Base-by-base conservation (phyloP, 106 monocot species). In the Dendrobium catenatum region DNA sequence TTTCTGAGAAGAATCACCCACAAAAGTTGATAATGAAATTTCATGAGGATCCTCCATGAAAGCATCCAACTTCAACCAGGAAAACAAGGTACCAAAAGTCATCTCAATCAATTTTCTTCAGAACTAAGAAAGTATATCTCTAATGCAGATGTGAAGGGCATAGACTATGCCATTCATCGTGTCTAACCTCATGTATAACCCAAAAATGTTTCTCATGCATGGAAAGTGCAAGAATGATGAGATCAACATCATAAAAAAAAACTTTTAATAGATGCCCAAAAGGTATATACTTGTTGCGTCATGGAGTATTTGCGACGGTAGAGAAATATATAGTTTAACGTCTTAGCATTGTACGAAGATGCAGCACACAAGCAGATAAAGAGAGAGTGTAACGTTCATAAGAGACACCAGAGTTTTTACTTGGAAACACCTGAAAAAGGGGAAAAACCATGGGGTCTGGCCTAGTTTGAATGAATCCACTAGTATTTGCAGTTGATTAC, bases 161-260 rank as follows among this genome's bases (percentile, higher is more conserved):
- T 18, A 56, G 13, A 56, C 13, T 56, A 11, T 11, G 18, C 13
- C 56, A 56, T 56, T 56, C 56, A 56, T 56, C 0, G 3, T 15
- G 56, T 16, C 13, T 17, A 68, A 93, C 93, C 90, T 93, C 93
- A 18, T 90, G 81, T 31, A 93, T 54, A 48, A 93, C 83, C 43
- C 84, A 87, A 66, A 93, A 88, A 64, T 93, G 83, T 9, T 88
- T 67, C 74, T 90, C 93, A 85, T 90, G 93, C 7, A 85, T 90
- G 41, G 93, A 88, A 47, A 93, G 77, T 19, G 88, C 90, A 31
- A 93, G 86, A 83, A 90, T 88, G 22, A 93, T 93, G 51, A 93
- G 83, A 29, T 93, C 93, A 8, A 86, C 93, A 90, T 93, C 93
- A 90, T 93, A 68, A 4, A 68, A 31, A 40, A 37, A 54, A 70